These are phyloP conservation scores for Yarrowia deformans DNA, from an alignment of 805 yeast species.

Conservation along the genomic window DNA sequence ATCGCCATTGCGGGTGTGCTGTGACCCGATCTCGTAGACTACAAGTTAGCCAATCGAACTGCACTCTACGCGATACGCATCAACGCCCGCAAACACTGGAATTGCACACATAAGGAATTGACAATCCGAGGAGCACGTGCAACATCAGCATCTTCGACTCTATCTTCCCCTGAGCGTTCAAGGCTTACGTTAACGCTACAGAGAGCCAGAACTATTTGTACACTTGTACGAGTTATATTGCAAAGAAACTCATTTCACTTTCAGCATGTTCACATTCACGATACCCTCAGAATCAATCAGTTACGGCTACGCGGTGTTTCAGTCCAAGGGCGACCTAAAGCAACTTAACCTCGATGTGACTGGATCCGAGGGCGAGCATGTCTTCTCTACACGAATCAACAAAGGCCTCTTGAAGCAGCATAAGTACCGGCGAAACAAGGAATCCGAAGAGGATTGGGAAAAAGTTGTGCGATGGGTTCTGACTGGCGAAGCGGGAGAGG, in stretches of 20 bases:
- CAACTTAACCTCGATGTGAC: slow-evolving; percentile 31
- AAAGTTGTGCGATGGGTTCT: slow-evolving; percentile 34
- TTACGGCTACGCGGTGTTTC: slow-evolving; percentile 30
- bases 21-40: no score
- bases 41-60: no score
- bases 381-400: slow-evolving; percentile 21
- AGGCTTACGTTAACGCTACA: no score
- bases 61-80: no score
- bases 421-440: slow-evolving; percentile 36
- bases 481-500: slow-evolving; percentile 19
- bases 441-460: slow-evolving; percentile 35
- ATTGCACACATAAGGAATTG: no score
- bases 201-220: no score
- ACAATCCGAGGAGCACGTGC: no score
- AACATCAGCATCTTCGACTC: no score
- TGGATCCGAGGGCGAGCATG: slow-evolving; percentile 31
- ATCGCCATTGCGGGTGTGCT: no score
- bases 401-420: slow-evolving; percentile 21
- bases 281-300: slow-evolving; percentile 14
- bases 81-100: no score
- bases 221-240: no score
- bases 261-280: slow-evolving; percentile 26
- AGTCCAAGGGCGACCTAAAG: slow-evolving; percentile 21
- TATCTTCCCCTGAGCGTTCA: no score
- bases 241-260: neutral